Base-by-base conservation (phyloP, 2,329 filamentous ascomycete species). In the Ophiostoma triangulosporum region DNA sequence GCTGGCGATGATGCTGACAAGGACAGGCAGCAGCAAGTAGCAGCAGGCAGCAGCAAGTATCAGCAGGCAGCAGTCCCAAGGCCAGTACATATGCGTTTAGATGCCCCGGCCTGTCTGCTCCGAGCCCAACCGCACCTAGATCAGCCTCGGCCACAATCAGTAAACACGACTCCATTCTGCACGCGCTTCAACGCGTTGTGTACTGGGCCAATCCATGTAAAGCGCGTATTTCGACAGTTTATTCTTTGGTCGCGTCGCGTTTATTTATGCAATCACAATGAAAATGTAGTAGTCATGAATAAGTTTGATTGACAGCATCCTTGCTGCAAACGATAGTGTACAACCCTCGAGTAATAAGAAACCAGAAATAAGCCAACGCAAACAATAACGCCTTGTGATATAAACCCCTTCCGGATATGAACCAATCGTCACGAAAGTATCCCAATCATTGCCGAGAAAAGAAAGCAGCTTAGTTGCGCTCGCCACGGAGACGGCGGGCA, bases 401-500 rank as follows among this genome's bases (percentile, higher is more conserved):
- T 71, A 70, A 70, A 54, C 64, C 68, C 68, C 52, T 33, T 27
- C 55, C 53, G 50, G 52, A 49, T 57, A 55, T 56, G 57, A 62
- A 64, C 63, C 63, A 62, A 59, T 67, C 66, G 61, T 69, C 68
- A 69, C 66, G 62, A 64, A 64, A 66, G 64, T 66, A 65, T 67
- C 64, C 64, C 70, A 66, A 63, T 70, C 20, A 15, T 20, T 2
- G 14, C 26, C 51, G 17, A 31, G 24, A 15, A 4, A 15, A 6
- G 58, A 27, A n/a, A 46, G 35, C 49, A 57, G 57, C 71, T 80
- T 81, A 91, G 77, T 88, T 89, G 71, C 87, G 85, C 78, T 93
- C 90, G 62, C 93, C 93, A 66, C 93, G 88, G 68, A 98, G 88
- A 66, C 93, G 87, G 63, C 93, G 86, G 66, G 91, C 90, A 50